A percentile compares a stretch with the other conserved stretches of the same genome.
These are phyloP conservation scores for Lasiosphaeria miniovina DNA, from an alignment of 495 filamentous ascomycete species.

Conservation along the genomic window DNA sequence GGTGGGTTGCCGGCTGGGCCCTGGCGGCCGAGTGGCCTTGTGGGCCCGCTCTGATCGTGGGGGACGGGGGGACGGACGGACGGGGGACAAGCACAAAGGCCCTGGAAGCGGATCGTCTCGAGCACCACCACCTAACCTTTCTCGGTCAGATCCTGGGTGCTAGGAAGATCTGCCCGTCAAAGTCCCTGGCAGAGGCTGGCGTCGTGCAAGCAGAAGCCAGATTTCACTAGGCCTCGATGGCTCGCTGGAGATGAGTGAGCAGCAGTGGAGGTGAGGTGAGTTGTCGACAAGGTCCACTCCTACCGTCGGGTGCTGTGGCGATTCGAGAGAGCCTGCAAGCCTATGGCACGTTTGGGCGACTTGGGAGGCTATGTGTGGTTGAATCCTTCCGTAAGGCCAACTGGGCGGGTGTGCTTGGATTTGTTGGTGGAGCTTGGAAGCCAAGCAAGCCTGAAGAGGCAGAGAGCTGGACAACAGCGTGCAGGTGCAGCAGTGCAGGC, in stretches of 20 bases:
- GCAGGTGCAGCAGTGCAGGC: slow-evolving; percentile 6
- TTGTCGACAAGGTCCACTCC: slow-evolving; percentile 4
- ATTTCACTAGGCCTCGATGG: background rate
- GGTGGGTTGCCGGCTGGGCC: background rate
- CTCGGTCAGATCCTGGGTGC: slow-evolving; percentile 13
- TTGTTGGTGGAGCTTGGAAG: slow-evolving; percentile 20
- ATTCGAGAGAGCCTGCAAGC: slow-evolving; percentile 21
- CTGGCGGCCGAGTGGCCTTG: background rate
- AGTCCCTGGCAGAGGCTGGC: slow-evolving; percentile 2
- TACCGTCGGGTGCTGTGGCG: slow-evolving; percentile 19
- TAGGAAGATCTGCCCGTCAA: slow-evolving; percentile 16
- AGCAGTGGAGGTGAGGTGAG: background rate
- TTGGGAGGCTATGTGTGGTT: slow-evolving; percentile 32
- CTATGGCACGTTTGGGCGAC: slow-evolving; percentile 22
- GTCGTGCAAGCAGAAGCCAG: background rate
- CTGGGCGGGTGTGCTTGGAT: slow-evolving; percentile 17
- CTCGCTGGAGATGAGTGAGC: too few species aligned
- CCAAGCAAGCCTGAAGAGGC: slow-evolving; percentile 7
- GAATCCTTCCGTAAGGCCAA: slow-evolving; percentile 30
- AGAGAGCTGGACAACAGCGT: slow-evolving; percentile 6
- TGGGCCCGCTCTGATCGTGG: slow-evolving; percentile 16
- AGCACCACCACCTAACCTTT: slow-evolving; percentile 17
- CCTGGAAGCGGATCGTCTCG: slow-evolving; percentile 18
- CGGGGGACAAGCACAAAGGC: slow-evolving; percentile 5
- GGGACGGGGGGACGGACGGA: background rate